phyloP scores from a whole-genome alignment of 306 rosid species.

The Vigna mungo region DNA sequence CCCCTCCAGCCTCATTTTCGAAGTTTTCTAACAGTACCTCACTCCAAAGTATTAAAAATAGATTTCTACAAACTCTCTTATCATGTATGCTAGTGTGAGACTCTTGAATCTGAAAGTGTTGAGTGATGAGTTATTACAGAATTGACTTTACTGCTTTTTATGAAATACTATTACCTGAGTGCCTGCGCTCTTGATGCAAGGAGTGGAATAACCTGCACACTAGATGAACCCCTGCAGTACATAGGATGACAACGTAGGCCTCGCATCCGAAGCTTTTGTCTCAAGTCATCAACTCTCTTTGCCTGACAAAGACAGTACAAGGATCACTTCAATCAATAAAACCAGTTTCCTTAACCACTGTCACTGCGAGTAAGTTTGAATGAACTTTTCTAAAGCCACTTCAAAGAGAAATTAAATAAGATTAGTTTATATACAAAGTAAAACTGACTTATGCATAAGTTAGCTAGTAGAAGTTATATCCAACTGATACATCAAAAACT shows the following conservation, averaged over 20 bases:
- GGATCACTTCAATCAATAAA: slow-evolving; percentile 18
- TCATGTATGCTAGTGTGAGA: slow-evolving; percentile 4
- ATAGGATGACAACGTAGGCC: slow-evolving; percentile 52
- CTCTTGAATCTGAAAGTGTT: slow-evolving; percentile 6
- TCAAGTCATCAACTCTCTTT: slow-evolving; percentile 50
- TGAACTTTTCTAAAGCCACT: too few relatives aligned
- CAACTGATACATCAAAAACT: too few relatives aligned
- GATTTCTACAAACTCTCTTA: neutral
- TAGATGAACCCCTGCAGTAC: slow-evolving; percentile 42
- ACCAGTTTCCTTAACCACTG: neutral
- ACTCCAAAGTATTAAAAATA: neutral
- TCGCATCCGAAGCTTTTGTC: slow-evolving; percentile 52
- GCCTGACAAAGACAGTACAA: slow-evolving; percentile 36
- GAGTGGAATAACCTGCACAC: slow-evolving; percentile 51
- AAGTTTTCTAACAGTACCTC: neutral
- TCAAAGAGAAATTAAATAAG: too few relatives aligned
- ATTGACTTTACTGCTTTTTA: neutral
- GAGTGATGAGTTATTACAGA: neutral
- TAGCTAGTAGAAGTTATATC: too few relatives aligned
- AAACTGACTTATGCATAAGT: too few relatives aligned
- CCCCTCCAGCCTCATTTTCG: neutral
- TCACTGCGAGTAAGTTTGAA: neutral
- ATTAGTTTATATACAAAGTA: too few relatives aligned
- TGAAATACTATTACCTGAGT: slow-evolving; percentile 47
- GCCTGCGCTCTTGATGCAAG: slow-evolving; percentile 56